Evolutionary conservation across 2,329 filamentous ascomycete species (phyloP).

Genomic region (Pseudogymnoascus sp.): DNA sequence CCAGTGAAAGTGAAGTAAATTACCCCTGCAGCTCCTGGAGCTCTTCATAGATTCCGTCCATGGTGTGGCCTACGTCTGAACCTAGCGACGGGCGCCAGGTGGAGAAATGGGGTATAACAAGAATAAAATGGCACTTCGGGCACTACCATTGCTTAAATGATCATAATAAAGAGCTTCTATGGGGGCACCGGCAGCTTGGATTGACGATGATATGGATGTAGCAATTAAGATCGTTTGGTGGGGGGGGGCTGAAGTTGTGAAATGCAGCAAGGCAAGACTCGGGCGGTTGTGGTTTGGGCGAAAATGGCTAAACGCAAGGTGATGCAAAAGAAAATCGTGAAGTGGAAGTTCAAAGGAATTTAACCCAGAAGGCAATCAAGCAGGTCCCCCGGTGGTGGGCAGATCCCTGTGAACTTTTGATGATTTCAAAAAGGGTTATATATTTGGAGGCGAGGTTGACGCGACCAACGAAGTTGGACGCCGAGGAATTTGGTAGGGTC

Average conservation of each 20-base stretch:
- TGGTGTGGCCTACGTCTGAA: slow-evolving; percentile 2
- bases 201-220: neutral
- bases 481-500: neutral
- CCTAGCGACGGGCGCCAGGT: neutral
- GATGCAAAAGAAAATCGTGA: neutral
- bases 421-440: neutral
- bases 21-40: slow-evolving; percentile 5
- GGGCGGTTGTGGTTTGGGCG: neutral
- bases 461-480: neutral
- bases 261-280: neutral
- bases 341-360: neutral
- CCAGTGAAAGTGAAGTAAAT: neutral
- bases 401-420: neutral
- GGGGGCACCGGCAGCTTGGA: neutral
- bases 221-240: neutral
- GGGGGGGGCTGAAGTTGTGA: neutral
- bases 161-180: neutral
- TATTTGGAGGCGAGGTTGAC: neutral
- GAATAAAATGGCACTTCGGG: neutral
- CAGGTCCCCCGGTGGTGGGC: neutral
- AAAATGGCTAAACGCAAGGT: neutral
- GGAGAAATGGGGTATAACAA: neutral
- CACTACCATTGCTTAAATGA: slow-evolving; percentile 1
- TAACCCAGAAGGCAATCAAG: neutral
- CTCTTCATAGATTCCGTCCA: slow-evolving; percentile 7